Evolutionary conservation across 208 protist species (phyloP).

Genomic region (Crithidia acanthocephali): DNA sequence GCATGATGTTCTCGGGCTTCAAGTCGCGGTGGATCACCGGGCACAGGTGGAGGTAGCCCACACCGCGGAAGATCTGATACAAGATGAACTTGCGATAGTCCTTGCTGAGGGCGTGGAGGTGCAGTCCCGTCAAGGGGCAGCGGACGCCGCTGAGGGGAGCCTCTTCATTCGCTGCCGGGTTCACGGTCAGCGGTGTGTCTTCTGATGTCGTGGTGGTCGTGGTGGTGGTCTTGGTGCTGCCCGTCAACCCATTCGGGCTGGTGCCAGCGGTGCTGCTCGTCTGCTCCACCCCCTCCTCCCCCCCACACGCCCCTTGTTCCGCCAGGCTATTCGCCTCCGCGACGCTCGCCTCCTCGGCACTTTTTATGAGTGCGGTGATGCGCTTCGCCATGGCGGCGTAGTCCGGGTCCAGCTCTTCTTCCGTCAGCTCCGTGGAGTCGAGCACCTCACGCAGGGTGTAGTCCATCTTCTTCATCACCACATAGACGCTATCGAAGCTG

Average conservation of each 20-base stretch:
- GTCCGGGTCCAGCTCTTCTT: slow-evolving; percentile 25
- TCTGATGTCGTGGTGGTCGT: too few species aligned
- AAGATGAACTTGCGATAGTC: slow-evolving; percentile 97
- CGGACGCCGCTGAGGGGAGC: slow-evolving; percentile 13
- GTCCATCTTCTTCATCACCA: slow-evolving; percentile 91
- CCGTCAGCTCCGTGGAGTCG: slow-evolving; percentile 52
- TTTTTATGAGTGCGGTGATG: slow-evolving; percentile 3
- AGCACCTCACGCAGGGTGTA: slow-evolving; percentile 88
- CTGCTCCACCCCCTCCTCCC: background rate
- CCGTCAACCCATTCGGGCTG: background rate
- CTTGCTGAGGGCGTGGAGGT: slow-evolving; percentile 93
- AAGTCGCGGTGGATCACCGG: slow-evolving; percentile 93
- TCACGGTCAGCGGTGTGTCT: background rate
- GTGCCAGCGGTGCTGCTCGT: background rate
- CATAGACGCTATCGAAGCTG: slow-evolving; percentile 84
- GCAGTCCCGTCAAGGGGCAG: slow-evolving; percentile 47
- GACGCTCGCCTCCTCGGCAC: background rate
- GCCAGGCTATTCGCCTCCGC: background rate
- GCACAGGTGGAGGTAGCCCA: slow-evolving; percentile 95
- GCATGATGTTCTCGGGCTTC: slow-evolving; percentile 93
- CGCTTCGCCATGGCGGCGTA: slow-evolving; percentile 17
- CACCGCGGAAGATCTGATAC: slow-evolving; percentile 96
- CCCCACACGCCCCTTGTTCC: background rate
- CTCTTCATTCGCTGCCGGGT: slow-evolving; percentile 6
- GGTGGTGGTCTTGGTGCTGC: background rate